Evolutionary conservation across 2,329 filamentous ascomycete species (phyloP).

Genomic region (Fusarium burgessii): DNA sequence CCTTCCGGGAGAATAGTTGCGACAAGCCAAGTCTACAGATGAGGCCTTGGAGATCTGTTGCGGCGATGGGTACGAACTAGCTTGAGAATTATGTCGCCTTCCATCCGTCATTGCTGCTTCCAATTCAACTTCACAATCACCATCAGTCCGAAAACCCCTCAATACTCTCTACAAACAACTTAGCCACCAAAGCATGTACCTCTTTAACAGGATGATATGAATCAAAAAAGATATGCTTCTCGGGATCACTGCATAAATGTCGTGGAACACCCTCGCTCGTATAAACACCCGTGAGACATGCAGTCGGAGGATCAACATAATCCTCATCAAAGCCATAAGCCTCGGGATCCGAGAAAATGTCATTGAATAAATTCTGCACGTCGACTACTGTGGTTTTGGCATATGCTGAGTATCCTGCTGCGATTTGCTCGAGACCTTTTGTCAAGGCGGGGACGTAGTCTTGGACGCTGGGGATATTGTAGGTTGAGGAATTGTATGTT

Average conservation of each 20-base stretch:
- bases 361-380: background rate
- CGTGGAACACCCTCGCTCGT: slow-evolving; percentile 20
- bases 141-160: too few relatives aligned
- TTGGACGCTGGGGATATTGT: slow-evolving; percentile 12
- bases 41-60: too few relatives aligned
- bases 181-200: slow-evolving; percentile 19
- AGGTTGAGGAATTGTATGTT: slow-evolving; percentile 20
- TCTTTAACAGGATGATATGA: slow-evolving; percentile 28
- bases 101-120: too few relatives aligned
- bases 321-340: slow-evolving; percentile 10
- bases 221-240: slow-evolving; percentile 29
- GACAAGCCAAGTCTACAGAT: too few relatives aligned
- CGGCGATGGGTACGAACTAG: too few relatives aligned
- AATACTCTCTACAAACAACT: slow-evolving; percentile 13
- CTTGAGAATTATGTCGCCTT: too few relatives aligned
- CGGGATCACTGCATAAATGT: slow-evolving; percentile 24
- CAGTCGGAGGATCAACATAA: slow-evolving; percentile 27
- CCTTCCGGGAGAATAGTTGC: too few relatives aligned
- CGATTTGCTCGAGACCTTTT: slow-evolving; percentile 1
- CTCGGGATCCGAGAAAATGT: background rate
- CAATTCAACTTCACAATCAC: too few relatives aligned
- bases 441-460: background rate
- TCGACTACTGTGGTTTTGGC: slow-evolving; percentile 10
- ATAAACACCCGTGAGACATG: slow-evolving; percentile 26
- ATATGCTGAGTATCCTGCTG: slow-evolving; percentile 17